These are phyloP conservation scores for Solanum hybrid DNA, from an alignment of 305 asterid genomes.

Conservation along the genomic window DNA sequence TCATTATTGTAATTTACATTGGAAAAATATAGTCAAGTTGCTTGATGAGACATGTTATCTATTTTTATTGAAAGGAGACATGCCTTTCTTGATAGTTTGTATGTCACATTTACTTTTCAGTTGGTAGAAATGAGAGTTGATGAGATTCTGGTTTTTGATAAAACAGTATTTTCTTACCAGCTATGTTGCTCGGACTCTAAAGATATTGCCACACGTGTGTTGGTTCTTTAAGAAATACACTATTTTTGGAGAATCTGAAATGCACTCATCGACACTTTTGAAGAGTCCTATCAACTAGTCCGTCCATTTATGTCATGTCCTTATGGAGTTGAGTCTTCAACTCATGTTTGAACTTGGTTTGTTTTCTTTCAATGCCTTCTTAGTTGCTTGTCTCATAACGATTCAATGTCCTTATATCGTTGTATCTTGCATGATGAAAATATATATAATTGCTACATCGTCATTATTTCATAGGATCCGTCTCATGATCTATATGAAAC, in stretches of 20 bases:
- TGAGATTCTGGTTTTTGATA: neutral
- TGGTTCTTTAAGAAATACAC: neutral
- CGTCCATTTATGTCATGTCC: neutral
- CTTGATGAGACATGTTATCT: neutral
- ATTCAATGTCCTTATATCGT: neutral
- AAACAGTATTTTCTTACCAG: neutral
- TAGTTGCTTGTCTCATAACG: neutral
- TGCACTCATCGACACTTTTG: neutral
- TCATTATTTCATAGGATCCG: neutral
- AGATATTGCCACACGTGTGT: neutral
- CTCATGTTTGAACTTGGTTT: neutral
- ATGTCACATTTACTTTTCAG: neutral
- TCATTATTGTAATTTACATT: neutral
- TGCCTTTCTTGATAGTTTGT: neutral
- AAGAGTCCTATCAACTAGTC: neutral
- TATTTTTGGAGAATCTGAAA: too few species aligned
- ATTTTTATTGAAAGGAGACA: neutral
- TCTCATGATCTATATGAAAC: neutral
- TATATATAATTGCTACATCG: neutral
- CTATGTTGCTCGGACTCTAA: neutral
- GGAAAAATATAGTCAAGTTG: neutral
- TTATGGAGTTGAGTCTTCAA: neutral
- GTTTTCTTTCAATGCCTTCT: neutral
- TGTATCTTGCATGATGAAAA: neutral
- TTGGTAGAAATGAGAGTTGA: too few species aligned